A percentile compares a stretch with the other conserved stretches of the same genome.
phyloP scores from a whole-genome alignment of 352 stramenopile genomes.

The Globisporangium barbulae region DNA sequence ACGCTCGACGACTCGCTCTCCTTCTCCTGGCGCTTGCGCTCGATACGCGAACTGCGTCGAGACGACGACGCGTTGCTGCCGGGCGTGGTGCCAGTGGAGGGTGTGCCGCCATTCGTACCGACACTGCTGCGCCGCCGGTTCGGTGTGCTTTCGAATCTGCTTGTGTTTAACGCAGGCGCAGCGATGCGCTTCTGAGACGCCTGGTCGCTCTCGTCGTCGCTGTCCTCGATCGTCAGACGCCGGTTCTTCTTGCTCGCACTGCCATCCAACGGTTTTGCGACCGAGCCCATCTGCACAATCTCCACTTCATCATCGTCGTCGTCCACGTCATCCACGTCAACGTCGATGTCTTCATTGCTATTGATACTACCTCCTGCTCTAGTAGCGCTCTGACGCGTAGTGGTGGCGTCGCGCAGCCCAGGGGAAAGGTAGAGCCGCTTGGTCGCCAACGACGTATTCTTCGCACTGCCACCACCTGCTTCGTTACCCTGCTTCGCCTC shows the following conservation, averaged over 20 bases:
- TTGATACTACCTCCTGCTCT: background rate
- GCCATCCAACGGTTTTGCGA: slow-evolving; percentile 18
- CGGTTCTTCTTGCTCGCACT: slow-evolving; percentile 28
- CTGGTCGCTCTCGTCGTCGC: slow-evolving; percentile 41
- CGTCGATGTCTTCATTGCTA: background rate
- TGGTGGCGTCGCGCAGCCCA: background rate
- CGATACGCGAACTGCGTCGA: slow-evolving; percentile 59
- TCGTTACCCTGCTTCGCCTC: background rate
- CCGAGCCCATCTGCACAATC: slow-evolving; percentile 39
- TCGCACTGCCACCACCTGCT: background rate
- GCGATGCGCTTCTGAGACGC: background rate
- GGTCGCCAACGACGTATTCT: background rate
- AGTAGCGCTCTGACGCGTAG: background rate
- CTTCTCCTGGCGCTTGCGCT: slow-evolving; percentile 53
- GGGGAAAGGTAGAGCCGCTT: slow-evolving; percentile 2
- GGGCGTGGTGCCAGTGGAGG: slow-evolving; percentile 3
- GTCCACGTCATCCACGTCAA: slow-evolving; percentile 19
- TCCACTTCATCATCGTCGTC: slow-evolving; percentile 53
- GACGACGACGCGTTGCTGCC: slow-evolving; percentile 33
- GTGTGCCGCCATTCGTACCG: background rate
- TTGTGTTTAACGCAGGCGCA: slow-evolving; percentile 5
- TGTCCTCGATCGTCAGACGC: slow-evolving; percentile 47
- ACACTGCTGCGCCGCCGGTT: slow-evolving; percentile 8
- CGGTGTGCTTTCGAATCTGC: slow-evolving; percentile 2
- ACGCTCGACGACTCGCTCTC: slow-evolving; percentile 25